phyloP scores from a whole-genome alignment of 2,329 filamentous ascomycete species.

The Ceratocystis albifundus region DNA sequence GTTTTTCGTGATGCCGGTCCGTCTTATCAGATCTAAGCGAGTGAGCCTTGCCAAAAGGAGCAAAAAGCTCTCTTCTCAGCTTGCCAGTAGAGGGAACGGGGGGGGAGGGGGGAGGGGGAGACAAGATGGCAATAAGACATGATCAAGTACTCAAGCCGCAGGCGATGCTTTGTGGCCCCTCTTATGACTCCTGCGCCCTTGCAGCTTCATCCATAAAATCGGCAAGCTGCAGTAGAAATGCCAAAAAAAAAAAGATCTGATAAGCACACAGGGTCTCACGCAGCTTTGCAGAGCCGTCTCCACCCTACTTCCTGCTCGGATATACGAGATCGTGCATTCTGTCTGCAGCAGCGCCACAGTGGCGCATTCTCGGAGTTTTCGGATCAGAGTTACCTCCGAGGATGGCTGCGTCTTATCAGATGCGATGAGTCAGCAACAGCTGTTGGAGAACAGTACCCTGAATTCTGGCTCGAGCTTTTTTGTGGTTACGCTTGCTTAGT shows the following conservation, averaged over 20 bases:
- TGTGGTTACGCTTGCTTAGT: no score
- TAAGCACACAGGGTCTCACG: background rate
- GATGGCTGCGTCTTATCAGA: conserved; percentile 11
- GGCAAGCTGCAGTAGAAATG: background rate
- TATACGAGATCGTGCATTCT: background rate
- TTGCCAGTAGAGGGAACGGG: background rate
- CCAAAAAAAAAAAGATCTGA: conserved; percentile 14
- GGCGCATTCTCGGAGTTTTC: background rate
- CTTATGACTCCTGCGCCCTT: background rate
- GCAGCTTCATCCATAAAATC: background rate
- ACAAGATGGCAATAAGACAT: background rate
- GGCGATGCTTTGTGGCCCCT: background rate
- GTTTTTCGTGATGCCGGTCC: background rate
- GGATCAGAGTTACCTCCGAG: background rate
- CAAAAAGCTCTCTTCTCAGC: background rate
- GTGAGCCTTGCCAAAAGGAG: background rate
- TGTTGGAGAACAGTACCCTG: background rate
- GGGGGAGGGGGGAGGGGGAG: background rate
- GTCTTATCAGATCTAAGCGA: background rate
- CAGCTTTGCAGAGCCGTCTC: background rate
- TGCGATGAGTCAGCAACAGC: conserved; percentile 14
- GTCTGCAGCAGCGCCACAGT: conserved; percentile 8
- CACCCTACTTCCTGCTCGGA: background rate
- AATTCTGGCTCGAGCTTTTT: no score
- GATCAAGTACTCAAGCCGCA: background rate